A percentile compares a stretch with the other conserved stretches of the same genome.
Conservation (phyloP, 2,329 filamentous ascomycete species). For the Colletotrichum echinochloae region DNA sequence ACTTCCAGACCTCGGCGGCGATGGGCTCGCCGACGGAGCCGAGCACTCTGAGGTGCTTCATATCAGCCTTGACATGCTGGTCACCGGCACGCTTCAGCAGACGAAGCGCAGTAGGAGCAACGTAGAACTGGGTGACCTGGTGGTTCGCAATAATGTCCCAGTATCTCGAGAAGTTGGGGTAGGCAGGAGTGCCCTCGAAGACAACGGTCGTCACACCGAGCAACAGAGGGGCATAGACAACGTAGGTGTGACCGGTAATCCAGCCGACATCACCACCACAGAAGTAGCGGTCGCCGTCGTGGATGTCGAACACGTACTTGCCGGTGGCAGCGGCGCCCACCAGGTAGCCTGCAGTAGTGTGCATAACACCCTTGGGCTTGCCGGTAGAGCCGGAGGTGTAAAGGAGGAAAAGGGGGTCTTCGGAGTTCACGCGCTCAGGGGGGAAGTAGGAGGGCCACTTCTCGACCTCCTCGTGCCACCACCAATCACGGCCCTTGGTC, state of each 20-base stretch:
- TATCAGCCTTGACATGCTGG: conserved; percentile 88
- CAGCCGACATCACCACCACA: conserved; percentile 98
- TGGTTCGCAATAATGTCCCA: conserved; percentile 99
- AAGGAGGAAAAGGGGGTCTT: conserved; percentile 96
- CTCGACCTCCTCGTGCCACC: conserved; percentile 99
- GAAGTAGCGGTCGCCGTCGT: conserved; percentile 93
- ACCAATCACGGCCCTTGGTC: conserved; percentile 89
- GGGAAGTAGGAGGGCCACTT: conserved; percentile 96
- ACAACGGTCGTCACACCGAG: conserved; percentile 95
- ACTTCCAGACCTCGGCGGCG: conserved; percentile 98
- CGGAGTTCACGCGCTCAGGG: conserved; percentile 88
- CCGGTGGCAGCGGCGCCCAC: conserved; percentile 92
- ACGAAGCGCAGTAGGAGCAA: conserved; percentile 92
- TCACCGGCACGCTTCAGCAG: conserved; percentile 95
- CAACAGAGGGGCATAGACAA: conserved; percentile 94
- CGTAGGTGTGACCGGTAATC: conserved; percentile 99
- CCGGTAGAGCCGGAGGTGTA: conserved; percentile 98
- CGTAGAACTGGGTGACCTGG: conserved; percentile 97
- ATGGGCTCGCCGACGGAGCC: conserved; percentile 98
- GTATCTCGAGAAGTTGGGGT: conserved; percentile 97
- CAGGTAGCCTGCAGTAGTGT: conserved; percentile 96
- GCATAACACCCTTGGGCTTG: conserved; percentile 99
- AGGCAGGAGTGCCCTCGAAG: conserved; percentile 97
- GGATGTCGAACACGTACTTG: conserved; percentile 99
- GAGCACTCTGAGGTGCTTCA: conserved; percentile 89